Evolutionary conservation across 441 rosid genomes (phyloP).

Genomic region (Gossypium laxum): DNA sequence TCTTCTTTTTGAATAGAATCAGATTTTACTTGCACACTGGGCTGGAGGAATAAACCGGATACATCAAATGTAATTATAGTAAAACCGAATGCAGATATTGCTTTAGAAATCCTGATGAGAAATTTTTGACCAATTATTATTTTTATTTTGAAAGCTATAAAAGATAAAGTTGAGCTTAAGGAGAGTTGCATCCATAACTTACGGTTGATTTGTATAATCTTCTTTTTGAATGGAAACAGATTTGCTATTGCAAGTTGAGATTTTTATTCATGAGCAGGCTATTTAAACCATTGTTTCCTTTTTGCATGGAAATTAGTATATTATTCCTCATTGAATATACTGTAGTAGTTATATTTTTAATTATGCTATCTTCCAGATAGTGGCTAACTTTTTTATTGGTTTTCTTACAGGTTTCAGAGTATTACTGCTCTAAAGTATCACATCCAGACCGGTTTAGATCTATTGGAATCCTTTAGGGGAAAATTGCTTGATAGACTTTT

Average conservation of each 20-base stretch:
- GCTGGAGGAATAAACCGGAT: neutral
- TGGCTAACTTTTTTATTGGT: constrained; percentile 13
- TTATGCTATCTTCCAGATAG: constrained; percentile 5
- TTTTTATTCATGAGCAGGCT: neutral
- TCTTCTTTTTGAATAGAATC: neutral
- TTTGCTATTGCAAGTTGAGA: neutral
- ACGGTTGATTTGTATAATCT: neutral
- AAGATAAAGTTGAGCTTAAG: neutral
- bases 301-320: neutral
- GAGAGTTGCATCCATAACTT: neutral
- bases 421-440: constrained; percentile 66
- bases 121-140: neutral
- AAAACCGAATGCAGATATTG: neutral
- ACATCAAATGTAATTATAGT: neutral
- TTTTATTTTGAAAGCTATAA: neutral
- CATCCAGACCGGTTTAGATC: constrained; percentile 72
- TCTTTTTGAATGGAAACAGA: neutral
- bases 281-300: neutral
- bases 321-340: neutral
- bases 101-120: neutral
- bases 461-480: constrained; percentile 58
- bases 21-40: neutral
- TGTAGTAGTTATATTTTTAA: neutral
- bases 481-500: constrained; percentile 48
- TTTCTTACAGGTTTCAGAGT: constrained; percentile 56